phyloP scores from a whole-genome alignment of 441 rosid species.

The Syzygium malaccense region DNA sequence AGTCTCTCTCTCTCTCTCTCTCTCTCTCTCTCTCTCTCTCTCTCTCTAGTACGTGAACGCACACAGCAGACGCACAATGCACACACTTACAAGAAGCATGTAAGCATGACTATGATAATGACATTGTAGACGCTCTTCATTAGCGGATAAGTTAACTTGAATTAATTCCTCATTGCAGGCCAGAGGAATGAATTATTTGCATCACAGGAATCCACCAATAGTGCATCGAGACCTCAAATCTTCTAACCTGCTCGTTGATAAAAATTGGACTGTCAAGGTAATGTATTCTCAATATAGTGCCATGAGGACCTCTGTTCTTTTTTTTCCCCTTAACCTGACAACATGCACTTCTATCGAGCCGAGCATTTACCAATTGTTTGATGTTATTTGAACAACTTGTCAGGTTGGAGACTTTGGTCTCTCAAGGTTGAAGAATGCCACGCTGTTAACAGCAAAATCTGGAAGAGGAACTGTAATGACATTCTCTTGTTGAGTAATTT shows the following conservation, averaged over 20 bases:
- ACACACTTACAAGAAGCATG: neutral
- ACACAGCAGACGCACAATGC: neutral
- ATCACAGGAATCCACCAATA: slow-evolving; percentile 75
- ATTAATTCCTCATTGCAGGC: slow-evolving; percentile 31
- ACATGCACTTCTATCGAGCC: neutral
- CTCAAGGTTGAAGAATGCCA: slow-evolving; percentile 73
- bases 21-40: neutral
- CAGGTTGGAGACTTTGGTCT: slow-evolving; percentile 95
- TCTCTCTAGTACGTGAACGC: accelerated
- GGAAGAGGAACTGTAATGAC: slow-evolving; percentile 77
- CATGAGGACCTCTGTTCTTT: neutral
- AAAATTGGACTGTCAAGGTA: slow-evolving; percentile 89
- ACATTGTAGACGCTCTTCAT: neutral
- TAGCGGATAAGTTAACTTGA: neutral
- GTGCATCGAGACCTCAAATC: slow-evolving; percentile 86
- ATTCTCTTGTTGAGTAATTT: neutral
- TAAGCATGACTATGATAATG: neutral
- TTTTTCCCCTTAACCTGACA: neutral
- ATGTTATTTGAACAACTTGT: neutral
- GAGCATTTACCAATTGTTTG: neutral
- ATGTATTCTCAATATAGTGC: neutral
- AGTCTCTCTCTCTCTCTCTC: slow-evolving; percentile 18
- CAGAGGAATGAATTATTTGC: slow-evolving; percentile 87
- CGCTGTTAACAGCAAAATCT: slow-evolving; percentile 61
- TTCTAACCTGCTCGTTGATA: slow-evolving; percentile 80